Evolutionary conservation across 1,139 yeast species (phyloP).

Genomic region (Yamadazyma aaseri): DNA sequence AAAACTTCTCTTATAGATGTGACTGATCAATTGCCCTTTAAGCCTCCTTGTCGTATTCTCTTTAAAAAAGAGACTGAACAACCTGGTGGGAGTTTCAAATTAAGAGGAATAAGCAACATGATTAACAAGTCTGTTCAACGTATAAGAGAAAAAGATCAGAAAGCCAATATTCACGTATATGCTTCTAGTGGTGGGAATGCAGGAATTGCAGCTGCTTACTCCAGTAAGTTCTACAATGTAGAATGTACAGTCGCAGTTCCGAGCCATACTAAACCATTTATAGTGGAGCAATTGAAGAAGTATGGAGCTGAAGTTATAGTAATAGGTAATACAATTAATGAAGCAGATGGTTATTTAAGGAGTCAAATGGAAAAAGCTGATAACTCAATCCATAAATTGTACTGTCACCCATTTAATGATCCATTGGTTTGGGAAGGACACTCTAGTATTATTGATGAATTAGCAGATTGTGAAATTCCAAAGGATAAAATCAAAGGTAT

Average conservation of each 20-base stretch:
- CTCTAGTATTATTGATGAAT: constrained; percentile 33
- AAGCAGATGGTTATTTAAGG: constrained; percentile 34
- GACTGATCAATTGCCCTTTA: constrained; percentile 21
- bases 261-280: constrained; percentile 22
- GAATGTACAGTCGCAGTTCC: constrained; percentile 45
- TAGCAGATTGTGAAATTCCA: constrained; percentile 20
- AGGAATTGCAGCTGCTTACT: constrained; percentile 46
- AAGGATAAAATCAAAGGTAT: constrained; percentile 30
- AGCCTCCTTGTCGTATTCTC: constrained; percentile 28
- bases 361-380: constrained; percentile 18
- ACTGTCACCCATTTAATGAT: constrained; percentile 44
- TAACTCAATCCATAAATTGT: constrained; percentile 24
- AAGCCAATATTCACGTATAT: constrained; percentile 26
- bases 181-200: constrained; percentile 50
- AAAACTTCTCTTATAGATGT: constrained; percentile 30
- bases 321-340: constrained; percentile 35
- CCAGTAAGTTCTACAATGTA: constrained; percentile 25
- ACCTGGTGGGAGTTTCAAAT: constrained; percentile 42
- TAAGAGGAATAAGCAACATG: constrained; percentile 39
- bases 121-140: constrained; percentile 21
- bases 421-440: constrained; percentile 43
- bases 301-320: constrained; percentile 31
- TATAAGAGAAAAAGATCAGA: constrained; percentile 19
- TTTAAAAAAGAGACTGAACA: constrained; percentile 42
- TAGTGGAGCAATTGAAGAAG: constrained; percentile 22